A percentile compares a stretch with the other conserved stretches of the same genome.
phyloP scores from a whole-genome alignment of 2,329 filamentous ascomycete genomes.

The Cladosporium sphaerospermum region DNA sequence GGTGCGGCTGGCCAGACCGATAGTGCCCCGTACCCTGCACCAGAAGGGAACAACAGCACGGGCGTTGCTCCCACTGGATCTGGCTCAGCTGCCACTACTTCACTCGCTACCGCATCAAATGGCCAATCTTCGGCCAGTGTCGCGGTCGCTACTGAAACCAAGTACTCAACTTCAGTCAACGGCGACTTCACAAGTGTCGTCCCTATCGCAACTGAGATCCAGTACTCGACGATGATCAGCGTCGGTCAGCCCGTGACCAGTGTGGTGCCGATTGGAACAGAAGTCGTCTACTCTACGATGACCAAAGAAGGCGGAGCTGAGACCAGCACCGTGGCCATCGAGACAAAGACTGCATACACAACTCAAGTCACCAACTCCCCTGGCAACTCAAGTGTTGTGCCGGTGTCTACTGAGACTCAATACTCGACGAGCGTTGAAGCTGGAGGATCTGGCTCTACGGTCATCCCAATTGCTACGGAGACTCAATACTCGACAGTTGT shows the following conservation, averaged over 20 bases:
- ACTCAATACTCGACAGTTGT: not conserved
- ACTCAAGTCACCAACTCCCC: not conserved
- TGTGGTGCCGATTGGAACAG: not conserved
- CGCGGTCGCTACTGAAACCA: not conserved
- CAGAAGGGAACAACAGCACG: not conserved
- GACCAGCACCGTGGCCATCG: not conserved
- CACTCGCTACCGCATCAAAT: not conserved
- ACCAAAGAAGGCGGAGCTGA: not conserved
- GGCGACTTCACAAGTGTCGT: constrained; percentile 1
- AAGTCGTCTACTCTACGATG: not conserved
- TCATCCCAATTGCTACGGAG: not conserved
- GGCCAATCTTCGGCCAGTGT: not conserved
- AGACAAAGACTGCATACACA: not conserved
- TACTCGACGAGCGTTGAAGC: not conserved
- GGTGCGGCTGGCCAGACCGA: not conserved
- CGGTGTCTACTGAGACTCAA: not conserved
- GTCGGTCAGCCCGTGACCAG: not conserved
- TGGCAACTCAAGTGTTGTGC: not conserved
- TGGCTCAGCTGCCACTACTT: not conserved
- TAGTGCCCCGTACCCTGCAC: not conserved
- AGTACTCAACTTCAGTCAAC: constrained; percentile 4
- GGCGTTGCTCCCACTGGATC: not conserved
- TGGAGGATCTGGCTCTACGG: not conserved
- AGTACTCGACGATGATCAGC: constrained; percentile 4
- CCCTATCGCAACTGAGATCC: constrained; percentile 2